Conservation (phyloP, 106 monocot genomes). For the Phalaenopsis equestris region DNA sequence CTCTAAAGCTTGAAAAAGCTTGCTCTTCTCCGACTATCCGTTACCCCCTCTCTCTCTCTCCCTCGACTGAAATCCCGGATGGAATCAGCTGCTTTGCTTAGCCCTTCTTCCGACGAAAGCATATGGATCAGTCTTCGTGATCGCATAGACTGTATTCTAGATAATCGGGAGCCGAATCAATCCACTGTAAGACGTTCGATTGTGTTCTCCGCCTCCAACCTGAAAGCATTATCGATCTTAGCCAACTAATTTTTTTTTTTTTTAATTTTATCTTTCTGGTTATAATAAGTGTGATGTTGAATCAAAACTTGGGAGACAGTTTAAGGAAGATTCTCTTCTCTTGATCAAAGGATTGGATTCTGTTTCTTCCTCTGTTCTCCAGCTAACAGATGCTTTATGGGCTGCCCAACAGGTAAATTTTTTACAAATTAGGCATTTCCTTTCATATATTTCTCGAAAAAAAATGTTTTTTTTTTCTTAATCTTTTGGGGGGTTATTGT, state of each 20-base stretch:
- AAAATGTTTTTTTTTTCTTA: no score
- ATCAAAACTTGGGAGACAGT: constrained; percentile 39
- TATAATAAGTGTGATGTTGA: constrained; percentile 23
- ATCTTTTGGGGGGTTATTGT: no score
- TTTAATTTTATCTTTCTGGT: background rate
- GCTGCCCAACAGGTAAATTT: constrained; percentile 53
- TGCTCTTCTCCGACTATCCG: constrained; percentile 12
- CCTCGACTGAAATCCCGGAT: constrained; percentile 9
- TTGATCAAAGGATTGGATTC: constrained; percentile 84
- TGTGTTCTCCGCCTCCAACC: background rate
- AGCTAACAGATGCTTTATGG: constrained; percentile 51
- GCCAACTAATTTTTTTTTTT: background rate
- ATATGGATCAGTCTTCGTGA: constrained; percentile 60
- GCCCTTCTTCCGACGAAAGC: constrained; percentile 48
- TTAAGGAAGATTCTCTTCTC: constrained; percentile 67
- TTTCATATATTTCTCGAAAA: background rate
- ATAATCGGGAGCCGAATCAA: constrained; percentile 26
- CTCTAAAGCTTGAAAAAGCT: background rate
- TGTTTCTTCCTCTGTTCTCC: constrained; percentile 67
- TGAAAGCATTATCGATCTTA: background rate
- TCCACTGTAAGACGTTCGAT: background rate
- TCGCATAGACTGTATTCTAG: constrained; percentile 56
- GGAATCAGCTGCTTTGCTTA: constrained; percentile 30
- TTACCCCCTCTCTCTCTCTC: constrained; percentile 17
- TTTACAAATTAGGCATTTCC: no score